Evolutionary conservation across 2,329 filamentous ascomycete species (phyloP), one percentile per base, ranked within the genome.

Genomic region (Catunica adiposa): DNA sequence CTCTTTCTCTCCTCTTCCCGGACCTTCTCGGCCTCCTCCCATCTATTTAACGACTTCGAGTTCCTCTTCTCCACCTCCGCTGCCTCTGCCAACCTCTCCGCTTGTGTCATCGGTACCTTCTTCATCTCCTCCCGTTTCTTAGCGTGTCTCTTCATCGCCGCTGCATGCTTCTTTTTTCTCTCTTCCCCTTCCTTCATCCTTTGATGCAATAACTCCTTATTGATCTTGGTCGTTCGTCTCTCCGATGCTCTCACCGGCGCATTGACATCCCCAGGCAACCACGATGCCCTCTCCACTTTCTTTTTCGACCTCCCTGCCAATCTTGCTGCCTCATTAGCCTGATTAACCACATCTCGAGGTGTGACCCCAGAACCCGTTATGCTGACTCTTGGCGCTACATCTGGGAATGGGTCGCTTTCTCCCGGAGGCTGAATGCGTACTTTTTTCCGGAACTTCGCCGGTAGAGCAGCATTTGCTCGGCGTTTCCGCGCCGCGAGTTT

Each of bases 21-120:
- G 66, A 84, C 82, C 69, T 88, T 89, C 70, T 98, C 92, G 5
- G 88, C 86, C 67, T 88, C 84, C 67, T 97, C 89, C 89, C 90
- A 97, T 56, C 87, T 78, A 64, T 90, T 96, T 64, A 95, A 71
- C 67, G 84, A 97, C 74, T 87, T 94, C 62, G 84, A 79, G 67
- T 98, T 96, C 63, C 83, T 76, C 67, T 84, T 84, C 68, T 97
- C 92, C 5, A 94, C 83, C 54, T 82, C 71, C 17, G 83, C 86
- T 1, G 89, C 89, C 68, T 94, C 87, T 26, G 80, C 82, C 26
- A 96, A 74, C 38, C 89, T 79, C 66, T 97, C 83, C 47, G 80
- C 87, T 68, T 96, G 90, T 4, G 89, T 94, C 79, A 94, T 81
- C 26, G 84, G 77, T 58, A 84, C 84, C 55, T 86, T 86, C 68